Conservation (phyloP, 73 alveolate species). For the Uronychia binucleata region DNA sequence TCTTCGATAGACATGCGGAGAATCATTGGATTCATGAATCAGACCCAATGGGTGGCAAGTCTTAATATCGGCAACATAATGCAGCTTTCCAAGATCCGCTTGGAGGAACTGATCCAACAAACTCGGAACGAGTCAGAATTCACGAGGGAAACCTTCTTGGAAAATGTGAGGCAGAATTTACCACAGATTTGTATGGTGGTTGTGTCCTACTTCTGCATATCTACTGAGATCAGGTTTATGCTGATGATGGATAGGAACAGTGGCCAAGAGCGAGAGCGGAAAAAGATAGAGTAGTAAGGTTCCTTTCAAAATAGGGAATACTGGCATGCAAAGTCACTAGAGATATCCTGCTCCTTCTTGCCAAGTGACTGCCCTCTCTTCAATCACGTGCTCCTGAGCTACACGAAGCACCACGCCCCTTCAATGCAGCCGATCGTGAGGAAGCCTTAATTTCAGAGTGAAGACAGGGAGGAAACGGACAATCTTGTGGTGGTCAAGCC, state of each 20-base stretch:
- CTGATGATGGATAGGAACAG: conserved; percentile 22
- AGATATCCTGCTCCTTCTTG: conserved; percentile 73
- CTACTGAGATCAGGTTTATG: conserved; percentile 80
- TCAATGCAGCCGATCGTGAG: conserved; percentile 34
- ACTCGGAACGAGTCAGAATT: conserved; percentile 79
- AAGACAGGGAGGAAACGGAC: conserved; percentile 47
- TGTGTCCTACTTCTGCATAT: conserved; percentile 81
- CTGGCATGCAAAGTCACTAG: conserved; percentile 80
- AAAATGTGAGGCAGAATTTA: conserved; percentile 67
- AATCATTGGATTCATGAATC: conserved; percentile 59
- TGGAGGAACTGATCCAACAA: conserved; percentile 70
- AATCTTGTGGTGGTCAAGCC: conserved; percentile 49
- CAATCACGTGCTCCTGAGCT: conserved; percentile 76
- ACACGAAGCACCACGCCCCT: conserved; percentile 81
- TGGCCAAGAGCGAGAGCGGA: neutral
- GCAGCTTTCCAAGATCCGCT: conserved; percentile 71
- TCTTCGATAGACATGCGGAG: conserved; percentile 53
- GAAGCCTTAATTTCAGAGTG: no score
- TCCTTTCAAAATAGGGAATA: conserved; percentile 55
- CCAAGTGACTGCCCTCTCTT: conserved; percentile 89
- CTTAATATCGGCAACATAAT: conserved; percentile 86
- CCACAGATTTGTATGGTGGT: conserved; percentile 74
- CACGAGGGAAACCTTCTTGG: conserved; percentile 79
- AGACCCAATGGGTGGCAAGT: conserved; percentile 76
- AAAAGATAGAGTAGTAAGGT: conserved; percentile 46